These are phyloP conservation scores for Nelumbo lutea DNA, from an alignment of 164 flowering plant genomes.

Conservation along the genomic window DNA sequence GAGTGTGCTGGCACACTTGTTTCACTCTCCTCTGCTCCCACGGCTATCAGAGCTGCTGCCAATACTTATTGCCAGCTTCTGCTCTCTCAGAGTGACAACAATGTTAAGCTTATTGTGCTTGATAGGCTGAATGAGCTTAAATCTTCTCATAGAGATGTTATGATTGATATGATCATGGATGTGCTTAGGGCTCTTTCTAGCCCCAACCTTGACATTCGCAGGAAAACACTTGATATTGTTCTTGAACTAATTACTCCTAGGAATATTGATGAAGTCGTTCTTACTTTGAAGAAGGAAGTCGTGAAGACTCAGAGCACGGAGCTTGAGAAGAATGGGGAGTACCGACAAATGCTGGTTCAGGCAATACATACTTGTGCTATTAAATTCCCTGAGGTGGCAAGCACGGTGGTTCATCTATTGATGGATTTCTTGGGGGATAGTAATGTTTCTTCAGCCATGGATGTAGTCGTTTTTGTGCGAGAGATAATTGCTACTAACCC, in stretches of 20 bases:
- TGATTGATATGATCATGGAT: constrained; percentile 95
- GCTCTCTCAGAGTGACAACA: constrained; percentile 90
- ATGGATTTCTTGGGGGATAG: constrained; percentile 96
- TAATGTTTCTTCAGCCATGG: constrained; percentile 88
- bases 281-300: constrained; percentile 88
- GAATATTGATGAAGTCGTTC: constrained; percentile 86
- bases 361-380: constrained; percentile 93
- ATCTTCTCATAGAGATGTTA: constrained; percentile 68
- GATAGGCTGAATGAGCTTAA: constrained; percentile 87
- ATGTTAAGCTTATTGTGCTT: constrained; percentile 90
- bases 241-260: constrained; percentile 28
- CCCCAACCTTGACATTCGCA: constrained; percentile 77
- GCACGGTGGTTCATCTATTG: constrained; percentile 91
- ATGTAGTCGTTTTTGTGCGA: constrained; percentile 81
- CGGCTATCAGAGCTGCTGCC: constrained; percentile 90
- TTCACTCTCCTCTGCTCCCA: constrained; percentile 89
- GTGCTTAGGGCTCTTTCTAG: constrained; percentile 89
- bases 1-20: constrained; percentile 92
- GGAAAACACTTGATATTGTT: constrained; percentile 37
- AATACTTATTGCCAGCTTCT: constrained; percentile 82
- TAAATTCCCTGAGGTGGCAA: constrained; percentile 93
- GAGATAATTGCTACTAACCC: constrained; percentile 93
- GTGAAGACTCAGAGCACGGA: constrained; percentile 88
- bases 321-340: constrained; percentile 93
- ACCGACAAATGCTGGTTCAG: constrained; percentile 91